These are phyloP conservation scores for Lasiodiplodia citricola DNA, from an alignment of 2,329 filamentous ascomycete genomes.

Conservation along the genomic window DNA sequence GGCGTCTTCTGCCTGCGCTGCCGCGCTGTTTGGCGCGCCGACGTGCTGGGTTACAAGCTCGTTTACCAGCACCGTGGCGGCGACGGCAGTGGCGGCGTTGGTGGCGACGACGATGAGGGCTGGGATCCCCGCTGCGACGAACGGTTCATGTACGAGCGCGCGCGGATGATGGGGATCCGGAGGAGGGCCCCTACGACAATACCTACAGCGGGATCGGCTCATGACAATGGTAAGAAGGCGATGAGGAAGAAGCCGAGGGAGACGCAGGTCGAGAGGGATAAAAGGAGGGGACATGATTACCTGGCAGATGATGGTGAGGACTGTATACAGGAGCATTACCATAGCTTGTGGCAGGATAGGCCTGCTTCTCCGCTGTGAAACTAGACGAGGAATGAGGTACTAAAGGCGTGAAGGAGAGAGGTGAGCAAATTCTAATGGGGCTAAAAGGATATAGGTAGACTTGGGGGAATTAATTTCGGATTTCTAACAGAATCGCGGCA, in stretches of 20 bases:
- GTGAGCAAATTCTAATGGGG: no score
- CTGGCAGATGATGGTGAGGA: not conserved
- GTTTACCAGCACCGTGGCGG: not conserved
- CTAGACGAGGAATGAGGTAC: not conserved
- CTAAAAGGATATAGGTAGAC: no score
- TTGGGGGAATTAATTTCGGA: no score
- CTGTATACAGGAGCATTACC: not conserved
- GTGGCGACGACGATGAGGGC: not conserved
- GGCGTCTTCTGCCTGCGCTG: constrained; percentile 28
- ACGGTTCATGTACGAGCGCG: not conserved
- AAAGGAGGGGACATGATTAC: not conserved
- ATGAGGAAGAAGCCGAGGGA: not conserved
- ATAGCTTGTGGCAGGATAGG: constrained; percentile 4
- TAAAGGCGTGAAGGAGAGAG: not conserved
- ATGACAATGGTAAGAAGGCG: not conserved
- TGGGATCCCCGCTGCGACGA: not conserved
- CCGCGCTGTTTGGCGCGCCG: constrained; percentile 3
- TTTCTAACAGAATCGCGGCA: no score
- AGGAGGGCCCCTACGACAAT: not conserved
- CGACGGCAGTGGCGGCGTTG: no score
- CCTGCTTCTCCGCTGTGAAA: constrained; percentile 8
- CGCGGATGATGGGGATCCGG: not conserved
- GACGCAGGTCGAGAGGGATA: not conserved
- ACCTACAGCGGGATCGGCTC: not conserved
- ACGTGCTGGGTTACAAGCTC: constrained; percentile 19